Evolutionary conservation across 495 filamentous ascomycete species (phyloP), one percentile per base, ranked within the genome.

Genomic region (Penicillium antarcticum): DNA sequence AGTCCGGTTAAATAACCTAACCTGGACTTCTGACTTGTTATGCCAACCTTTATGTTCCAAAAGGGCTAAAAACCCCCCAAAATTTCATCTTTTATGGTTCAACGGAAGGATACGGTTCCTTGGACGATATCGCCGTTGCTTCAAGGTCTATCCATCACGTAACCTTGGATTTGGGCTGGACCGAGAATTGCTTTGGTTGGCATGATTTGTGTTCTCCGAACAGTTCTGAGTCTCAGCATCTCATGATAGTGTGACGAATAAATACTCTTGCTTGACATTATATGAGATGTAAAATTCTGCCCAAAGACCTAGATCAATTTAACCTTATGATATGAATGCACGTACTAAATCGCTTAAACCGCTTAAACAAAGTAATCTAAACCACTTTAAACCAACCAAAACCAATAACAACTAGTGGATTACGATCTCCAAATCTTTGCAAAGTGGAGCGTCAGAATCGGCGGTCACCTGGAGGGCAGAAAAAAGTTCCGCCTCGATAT

Each of bases 171-270:
- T 68, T 70, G 62, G 62, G 60, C 58, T 71, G 68, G 52, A 62
- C 52, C 53, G 53, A 64, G 64, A 67, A 63, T 71, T 67, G 65
- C 62, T 68, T 71, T 64, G 61, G 56, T 70, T 72, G 69, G 66
- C 71, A 69, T 64, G 48, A 62, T 67, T 60, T 61, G 56, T 64
- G 62, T 64, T 68, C 58, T 60, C 64, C 62, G 59, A 68, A 65
- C 63, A 62, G 57, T 63, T 69, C 66, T 58, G 63, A 69, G 65
- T 69, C 67, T 61, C 60, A 65, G 64, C 62, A 63, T 70, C 59
- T 75, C 58, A 75, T 68, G 70, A 73, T 72, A 70, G 67, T 70
- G 66, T 72, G 66, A 75, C 63, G 70, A 75, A 72, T 65, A 66
- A 69, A 70, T 51, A 52, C 46, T 49, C 42, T 59, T 57, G 46